phyloP scores from a whole-genome alignment of 2,329 filamentous ascomycete genomes.

The Zarea fungicola region DNA sequence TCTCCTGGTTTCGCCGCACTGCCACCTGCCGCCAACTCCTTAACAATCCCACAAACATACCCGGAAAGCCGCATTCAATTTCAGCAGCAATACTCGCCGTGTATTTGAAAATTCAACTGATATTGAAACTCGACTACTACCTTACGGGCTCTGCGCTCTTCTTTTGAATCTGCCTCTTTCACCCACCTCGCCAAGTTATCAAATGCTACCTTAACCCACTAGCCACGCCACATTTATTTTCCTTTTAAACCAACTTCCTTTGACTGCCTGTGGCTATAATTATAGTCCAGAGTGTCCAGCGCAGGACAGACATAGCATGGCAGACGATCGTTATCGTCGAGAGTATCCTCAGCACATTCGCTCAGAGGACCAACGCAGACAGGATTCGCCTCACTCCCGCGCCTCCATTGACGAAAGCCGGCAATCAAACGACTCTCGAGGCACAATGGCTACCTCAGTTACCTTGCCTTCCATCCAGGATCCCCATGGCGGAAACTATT shows the following conservation, averaged over 20 bases:
- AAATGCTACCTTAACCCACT: constrained; percentile 16
- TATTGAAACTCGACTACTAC: not conserved
- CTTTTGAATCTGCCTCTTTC: constrained; percentile 17
- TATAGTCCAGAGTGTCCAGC: constrained; percentile 9
- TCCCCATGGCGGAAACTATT: constrained; percentile 31
- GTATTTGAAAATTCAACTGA: not conserved
- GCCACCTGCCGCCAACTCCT: constrained; percentile 1
- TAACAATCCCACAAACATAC: not conserved
- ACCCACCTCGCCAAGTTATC: constrained; percentile 2
- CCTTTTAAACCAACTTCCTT: constrained; percentile 4
- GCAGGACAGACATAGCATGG: constrained; percentile 30
- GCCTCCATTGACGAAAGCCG: constrained; percentile 35
- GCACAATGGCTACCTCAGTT: constrained; percentile 39
- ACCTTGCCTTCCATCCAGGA: constrained; percentile 49
- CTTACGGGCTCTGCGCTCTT: constrained; percentile 10
- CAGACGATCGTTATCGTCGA: constrained; percentile 34
- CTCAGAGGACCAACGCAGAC: constrained; percentile 38
- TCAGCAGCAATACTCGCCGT: not conserved
- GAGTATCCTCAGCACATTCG: constrained; percentile 31
- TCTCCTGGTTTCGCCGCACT: not conserved
- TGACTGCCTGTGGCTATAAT: constrained; percentile 22
- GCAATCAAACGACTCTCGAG: constrained; percentile 24
- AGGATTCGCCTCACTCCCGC: constrained; percentile 33
- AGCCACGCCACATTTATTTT: not conserved
- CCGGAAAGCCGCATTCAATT: not conserved